These are phyloP conservation scores for Blastobotrys capitulatus DNA, from an alignment of 1,139 yeast species.

Conservation along the genomic window DNA sequence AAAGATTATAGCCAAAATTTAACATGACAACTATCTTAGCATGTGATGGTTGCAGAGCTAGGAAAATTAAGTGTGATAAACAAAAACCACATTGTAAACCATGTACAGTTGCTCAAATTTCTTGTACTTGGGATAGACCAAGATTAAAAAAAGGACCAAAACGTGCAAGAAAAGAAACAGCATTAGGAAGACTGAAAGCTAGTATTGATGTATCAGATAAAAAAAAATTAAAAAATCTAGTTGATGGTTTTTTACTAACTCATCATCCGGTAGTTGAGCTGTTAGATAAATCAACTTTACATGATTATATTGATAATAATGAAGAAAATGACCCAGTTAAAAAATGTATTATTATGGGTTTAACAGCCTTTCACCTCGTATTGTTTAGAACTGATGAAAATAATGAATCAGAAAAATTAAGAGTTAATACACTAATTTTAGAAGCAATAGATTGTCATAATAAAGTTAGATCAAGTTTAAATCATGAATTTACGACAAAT, in stretches of 20 bases:
- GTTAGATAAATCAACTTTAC: conserved; percentile 10
- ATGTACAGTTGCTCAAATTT: conserved; percentile 13
- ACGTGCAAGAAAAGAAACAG: conserved; percentile 16
- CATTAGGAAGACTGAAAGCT: conserved; percentile 14
- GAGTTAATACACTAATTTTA: not conserved
- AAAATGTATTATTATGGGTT: conserved; percentile 12
- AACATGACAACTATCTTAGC: no score
- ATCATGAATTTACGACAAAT: not conserved
- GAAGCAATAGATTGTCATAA: conserved; percentile 6
- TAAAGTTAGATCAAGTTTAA: conserved; percentile 3
- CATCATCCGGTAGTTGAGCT: conserved; percentile 18
- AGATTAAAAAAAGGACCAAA: conserved; percentile 15
- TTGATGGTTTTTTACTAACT: conserved; percentile 13
- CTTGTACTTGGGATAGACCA: conserved; percentile 16
- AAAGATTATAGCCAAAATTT: no score
- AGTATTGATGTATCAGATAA: not conserved
- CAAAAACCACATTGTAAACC: conserved; percentile 14
- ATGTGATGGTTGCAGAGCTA: conserved; percentile 20
- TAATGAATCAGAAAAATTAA: conserved; percentile 4
- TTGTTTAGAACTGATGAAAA: conserved; percentile 1
- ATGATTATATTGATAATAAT: conserved; percentile 11
- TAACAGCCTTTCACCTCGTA: conserved; percentile 9
- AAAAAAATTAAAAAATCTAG: conserved; percentile 5
- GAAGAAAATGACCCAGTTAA: not conserved
- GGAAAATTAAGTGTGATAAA: conserved; percentile 20